Conservation (phyloP, 1,284 basidiomycete species). For the Omphalotus olearius region DNA sequence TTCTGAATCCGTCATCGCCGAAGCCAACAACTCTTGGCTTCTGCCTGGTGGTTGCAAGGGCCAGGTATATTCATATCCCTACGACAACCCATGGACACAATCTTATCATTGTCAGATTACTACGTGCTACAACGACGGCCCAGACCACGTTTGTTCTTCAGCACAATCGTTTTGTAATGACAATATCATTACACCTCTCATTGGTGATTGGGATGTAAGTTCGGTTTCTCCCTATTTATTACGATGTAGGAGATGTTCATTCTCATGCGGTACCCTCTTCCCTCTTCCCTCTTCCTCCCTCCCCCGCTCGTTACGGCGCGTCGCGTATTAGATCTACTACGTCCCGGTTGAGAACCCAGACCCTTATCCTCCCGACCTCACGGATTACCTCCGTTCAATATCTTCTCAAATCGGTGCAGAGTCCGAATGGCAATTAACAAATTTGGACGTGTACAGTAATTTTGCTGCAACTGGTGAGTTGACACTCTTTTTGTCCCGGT, state of each 20-base stretch:
- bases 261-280: not conserved
- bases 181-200: conserved; percentile 44
- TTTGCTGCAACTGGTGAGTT: conserved; percentile 44
- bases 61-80: conserved; percentile 27
- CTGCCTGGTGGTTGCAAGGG: conserved; percentile 43
- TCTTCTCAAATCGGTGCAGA: conserved; percentile 46
- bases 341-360: conserved; percentile 46
- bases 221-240: not conserved
- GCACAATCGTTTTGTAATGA: conserved; percentile 56
- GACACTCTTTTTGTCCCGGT: not conserved
- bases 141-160: conserved; percentile 43
- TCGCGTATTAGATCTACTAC: conserved; percentile 40
- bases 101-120: conserved; percentile 34
- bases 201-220: conserved; percentile 40
- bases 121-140: conserved; percentile 43
- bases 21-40: conserved; percentile 42
- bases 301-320: too few relatives aligned
- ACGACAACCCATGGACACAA: not conserved
- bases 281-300: too few relatives aligned
- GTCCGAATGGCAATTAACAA: conserved; percentile 41
- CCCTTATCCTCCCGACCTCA: conserved; percentile 50
- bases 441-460: conserved; percentile 44
- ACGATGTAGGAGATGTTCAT: too few relatives aligned
- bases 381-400: conserved; percentile 36
- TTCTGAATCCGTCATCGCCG: conserved; percentile 30